Evolutionary conservation across 768 basidiomycete species (phyloP).

Genomic region (Suillus ampliporus): DNA sequence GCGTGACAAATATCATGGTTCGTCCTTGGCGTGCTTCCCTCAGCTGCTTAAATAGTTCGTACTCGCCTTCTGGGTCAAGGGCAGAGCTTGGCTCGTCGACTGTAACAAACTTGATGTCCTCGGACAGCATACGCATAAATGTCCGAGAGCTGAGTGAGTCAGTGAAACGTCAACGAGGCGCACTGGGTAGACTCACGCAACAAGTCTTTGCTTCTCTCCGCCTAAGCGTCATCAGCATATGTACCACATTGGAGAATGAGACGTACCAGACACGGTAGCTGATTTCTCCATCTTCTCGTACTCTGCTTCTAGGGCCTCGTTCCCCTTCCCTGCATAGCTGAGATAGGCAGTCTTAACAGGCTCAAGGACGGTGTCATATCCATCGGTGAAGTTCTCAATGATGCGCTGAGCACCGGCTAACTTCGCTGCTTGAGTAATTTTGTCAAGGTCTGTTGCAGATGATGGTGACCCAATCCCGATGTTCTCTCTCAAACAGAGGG

Average conservation of each 20-base stretch:
- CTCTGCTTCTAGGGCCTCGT: conserved; percentile 19
- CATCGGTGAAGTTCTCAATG: conserved; percentile 41
- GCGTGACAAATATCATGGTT: conserved; percentile 48
- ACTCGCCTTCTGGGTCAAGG: conserved; percentile 43
- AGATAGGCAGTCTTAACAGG: conserved; percentile 34
- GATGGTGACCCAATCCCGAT: conserved; percentile 41
- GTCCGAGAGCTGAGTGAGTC: conserved; percentile 37
- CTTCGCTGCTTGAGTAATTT: conserved; percentile 26
- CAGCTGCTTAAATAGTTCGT: conserved; percentile 36
- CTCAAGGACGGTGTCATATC: conserved; percentile 47
- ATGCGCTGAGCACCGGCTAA: conserved; percentile 49
- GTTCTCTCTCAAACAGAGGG: conserved; percentile 46
- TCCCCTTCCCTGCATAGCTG: conserved; percentile 28
- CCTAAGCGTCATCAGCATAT: conserved; percentile 15
- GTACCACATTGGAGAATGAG: not conserved
- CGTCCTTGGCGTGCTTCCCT: conserved; percentile 34
- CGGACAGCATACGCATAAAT: conserved; percentile 45
- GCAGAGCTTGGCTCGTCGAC: conserved; percentile 47
- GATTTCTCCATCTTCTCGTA: conserved; percentile 26
- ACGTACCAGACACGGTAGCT: conserved; percentile 31
- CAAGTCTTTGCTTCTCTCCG: conserved; percentile 40
- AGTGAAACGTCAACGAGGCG: not conserved
- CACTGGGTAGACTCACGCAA: conserved; percentile 21
- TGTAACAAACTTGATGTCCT: conserved; percentile 34
- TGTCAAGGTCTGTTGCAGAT: conserved; percentile 19